These are phyloP conservation scores for Plasmodium chabaudi DNA, from an alignment of 169 alveolate species.

Conservation along the genomic window DNA sequence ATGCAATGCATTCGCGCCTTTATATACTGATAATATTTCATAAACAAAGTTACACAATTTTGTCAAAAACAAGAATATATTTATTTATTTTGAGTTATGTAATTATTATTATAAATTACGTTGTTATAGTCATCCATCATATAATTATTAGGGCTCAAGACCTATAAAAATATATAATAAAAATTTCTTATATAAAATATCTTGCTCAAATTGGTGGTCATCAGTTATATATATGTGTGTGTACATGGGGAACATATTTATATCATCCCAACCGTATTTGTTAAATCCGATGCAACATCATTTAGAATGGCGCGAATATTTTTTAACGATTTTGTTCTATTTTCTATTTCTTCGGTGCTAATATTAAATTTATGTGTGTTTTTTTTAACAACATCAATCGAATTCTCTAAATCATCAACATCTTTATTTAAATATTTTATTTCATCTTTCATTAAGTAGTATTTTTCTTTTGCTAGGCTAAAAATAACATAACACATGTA, in stretches of 20 bases:
- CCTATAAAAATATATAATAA: constrained; percentile 14
- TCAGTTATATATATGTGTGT: not conserved
- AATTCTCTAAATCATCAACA: constrained; percentile 60
- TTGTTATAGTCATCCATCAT: constrained; percentile 24
- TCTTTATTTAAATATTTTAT: constrained; percentile 71
- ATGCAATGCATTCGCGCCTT: not conserved
- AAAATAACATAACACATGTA: not conserved
- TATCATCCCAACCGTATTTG: constrained; percentile 19
- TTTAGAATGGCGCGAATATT: constrained; percentile 33
- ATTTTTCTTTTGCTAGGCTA: constrained; percentile 70
- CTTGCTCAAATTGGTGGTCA: not conserved
- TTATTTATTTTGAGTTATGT: not conserved
- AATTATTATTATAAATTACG: constrained; percentile 25
- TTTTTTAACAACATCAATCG: constrained; percentile 63
- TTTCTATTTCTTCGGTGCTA: constrained; percentile 56
- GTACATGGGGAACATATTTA: not conserved
- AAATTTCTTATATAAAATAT: not conserved
- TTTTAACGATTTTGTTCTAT: constrained; percentile 35
- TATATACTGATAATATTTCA: not conserved
- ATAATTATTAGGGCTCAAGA: constrained; percentile 13
- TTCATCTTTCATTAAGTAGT: constrained; percentile 52
- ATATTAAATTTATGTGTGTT: constrained; percentile 67
- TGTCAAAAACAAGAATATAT: not conserved
- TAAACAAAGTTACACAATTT: constrained; percentile 3
- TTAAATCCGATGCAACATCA: constrained; percentile 24